Base-by-base conservation (phyloP, 345 rosid genomes). In the Geranium rotundifolium region DNA sequence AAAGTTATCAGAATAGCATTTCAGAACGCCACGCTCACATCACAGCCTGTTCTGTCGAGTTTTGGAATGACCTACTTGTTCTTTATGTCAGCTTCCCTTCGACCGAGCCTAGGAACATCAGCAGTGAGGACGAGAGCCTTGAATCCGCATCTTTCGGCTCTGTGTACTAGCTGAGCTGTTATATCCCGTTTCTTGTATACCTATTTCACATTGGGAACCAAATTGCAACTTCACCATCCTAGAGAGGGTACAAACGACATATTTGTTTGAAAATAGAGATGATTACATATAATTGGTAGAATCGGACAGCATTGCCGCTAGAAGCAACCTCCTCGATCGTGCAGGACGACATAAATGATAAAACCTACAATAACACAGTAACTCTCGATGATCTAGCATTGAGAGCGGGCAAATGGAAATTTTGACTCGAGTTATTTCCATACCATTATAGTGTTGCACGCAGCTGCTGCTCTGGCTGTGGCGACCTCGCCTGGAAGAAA, bases 401-500 rank as follows among this genome's bases (percentile, higher is more conserved):
- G 3, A 46, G 16, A 46, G 52, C 3, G 52, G 12, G 52, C 12
- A 46, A 46, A 46, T 12, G 6, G 16, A 46, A 23, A 0, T 23
- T 23, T 23, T 23, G 27, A 23, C 27, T 34, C 3, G n/a, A 8
- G 30, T 59, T 30, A 63, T 58, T 19, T 63, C 29, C 15, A 17
- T 86, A 91, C 97, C 98, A 89, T 89, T 70, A 87, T 85, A 30
- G 90, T 84, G 74, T 84, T 79, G 68, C 82, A 77, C 0, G 85
- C 76, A 79, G 95, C 91, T 49, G 93, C 95, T 57, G 97, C 96
- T 85, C 79, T 84, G 13, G 98, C 96, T 13, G 95, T 89, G 30
- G 91, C 95, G 49, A 74, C 77, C 76, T 92, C 98, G 50, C 97
- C 98, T 92, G 77, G 15, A 31, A 57, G 29, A 65, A 69, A 31